Evolutionary conservation across 352 stramenopile genomes (phyloP).

Genomic region (Aphanomyces stellatus): DNA sequence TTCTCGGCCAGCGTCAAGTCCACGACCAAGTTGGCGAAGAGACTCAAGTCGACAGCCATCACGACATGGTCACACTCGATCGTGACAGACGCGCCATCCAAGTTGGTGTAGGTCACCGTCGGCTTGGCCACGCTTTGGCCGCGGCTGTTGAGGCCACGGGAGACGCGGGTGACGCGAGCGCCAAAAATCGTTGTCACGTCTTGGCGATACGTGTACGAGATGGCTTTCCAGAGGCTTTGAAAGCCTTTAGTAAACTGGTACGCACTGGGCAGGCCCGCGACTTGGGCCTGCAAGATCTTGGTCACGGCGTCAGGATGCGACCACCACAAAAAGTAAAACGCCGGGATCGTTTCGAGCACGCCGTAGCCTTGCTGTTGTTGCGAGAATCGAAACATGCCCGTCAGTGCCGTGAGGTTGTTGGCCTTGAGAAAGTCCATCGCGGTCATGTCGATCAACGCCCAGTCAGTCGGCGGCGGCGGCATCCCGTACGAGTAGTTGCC

Average conservation of each 20-base stretch:
- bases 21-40: neutral
- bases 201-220: neutral
- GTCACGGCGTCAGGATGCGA: neutral
- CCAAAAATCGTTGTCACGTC: neutral
- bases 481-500: neutral
- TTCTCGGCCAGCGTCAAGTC: neutral
- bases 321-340: neutral
- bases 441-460: neutral
- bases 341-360: neutral
- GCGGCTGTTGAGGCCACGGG: neutral
- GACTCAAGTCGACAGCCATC: neutral
- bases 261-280: neutral
- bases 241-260: neutral
- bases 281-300: neutral
- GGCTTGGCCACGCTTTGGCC: no score
- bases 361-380: neutral
- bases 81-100: neutral
- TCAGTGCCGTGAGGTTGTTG: neutral
- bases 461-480: neutral
- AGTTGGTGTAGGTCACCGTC: neutral
- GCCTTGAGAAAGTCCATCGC: neutral
- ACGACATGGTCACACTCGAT: neutral
- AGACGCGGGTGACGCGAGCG: neutral
- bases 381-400: neutral
- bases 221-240: neutral